Base-by-base conservation (phyloP, 768 basidiomycete species). In the Boletus tylopilopsis region DNA sequence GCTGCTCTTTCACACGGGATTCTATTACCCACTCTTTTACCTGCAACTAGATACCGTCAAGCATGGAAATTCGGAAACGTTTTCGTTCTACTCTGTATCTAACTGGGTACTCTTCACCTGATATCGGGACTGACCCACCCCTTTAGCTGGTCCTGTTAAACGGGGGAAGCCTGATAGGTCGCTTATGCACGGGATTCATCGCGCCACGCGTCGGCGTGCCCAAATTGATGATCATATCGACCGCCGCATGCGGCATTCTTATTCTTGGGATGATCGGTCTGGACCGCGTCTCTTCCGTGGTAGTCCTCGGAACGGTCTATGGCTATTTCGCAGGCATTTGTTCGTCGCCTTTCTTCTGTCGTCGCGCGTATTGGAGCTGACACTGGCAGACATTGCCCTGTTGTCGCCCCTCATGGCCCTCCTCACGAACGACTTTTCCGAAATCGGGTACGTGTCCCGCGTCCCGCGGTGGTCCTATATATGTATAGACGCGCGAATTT, bases 1-100 rank as follows among this genome's bases (percentile, higher is more conserved):
- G 13, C 2, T 61, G 0, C 46, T 68, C 35, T 67, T 71, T 15
- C 58, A 72, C 6, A 54, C 61, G 2, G 76, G 74, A 3, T 57
- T 78, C 27, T 80, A 71, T 50, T 78, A 71, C 39, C 79, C 80
- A 0, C 67, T 79, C 16, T 82, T 80, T 63, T 84, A 78, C 58
- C 55, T 83, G 7, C 82, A 84, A 53, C 61, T 82, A 12, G 74
- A 78, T 49, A 71, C 80, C 1, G 67, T 77, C 24, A 64, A 70
- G 42, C 78, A 78, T 47, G 74, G 75, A 1, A 68, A 79, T 33
- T 61, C 67, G 15, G 60, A 71, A 9, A 66, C 61, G n/a, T 66
- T 84, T 5, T 77, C 82, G 1, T 83, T 84, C 51, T 82, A 82
- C 50, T 74, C 74, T 25, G 82, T 82, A 49, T 9, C 63, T 45